These are phyloP conservation scores for Curvularia hawaiiensis DNA, from an alignment of 2,329 filamentous ascomycete genomes.

Conservation along the genomic window DNA sequence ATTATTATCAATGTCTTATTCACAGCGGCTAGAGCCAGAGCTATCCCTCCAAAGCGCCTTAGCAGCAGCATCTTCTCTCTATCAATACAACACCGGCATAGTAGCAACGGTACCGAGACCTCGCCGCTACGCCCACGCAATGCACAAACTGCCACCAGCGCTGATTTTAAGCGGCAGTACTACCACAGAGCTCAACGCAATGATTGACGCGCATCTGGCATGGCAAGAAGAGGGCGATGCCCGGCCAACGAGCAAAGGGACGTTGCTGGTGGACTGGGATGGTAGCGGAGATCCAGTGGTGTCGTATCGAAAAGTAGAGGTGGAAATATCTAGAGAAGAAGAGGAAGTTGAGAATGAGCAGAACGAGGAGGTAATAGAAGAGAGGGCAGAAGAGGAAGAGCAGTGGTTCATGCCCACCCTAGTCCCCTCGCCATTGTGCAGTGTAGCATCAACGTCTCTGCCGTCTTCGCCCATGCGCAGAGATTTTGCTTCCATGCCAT, in stretches of 20 bases:
- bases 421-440: neutral
- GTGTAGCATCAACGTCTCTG: neutral
- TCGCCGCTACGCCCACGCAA: neutral
- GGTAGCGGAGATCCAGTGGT: neutral
- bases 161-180: too few relatives aligned
- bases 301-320: neutral
- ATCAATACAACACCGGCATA: neutral
- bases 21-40: neutral
- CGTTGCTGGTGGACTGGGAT: slow-evolving; percentile 1
- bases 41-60: neutral
- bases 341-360: too few relatives aligned
- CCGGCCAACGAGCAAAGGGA: neutral
- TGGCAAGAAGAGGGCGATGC: neutral
- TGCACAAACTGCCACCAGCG: neutral
- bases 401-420: neutral
- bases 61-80: neutral
- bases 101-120: neutral
- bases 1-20: neutral
- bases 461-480: neutral
- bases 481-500: neutral
- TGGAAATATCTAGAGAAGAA: neutral
- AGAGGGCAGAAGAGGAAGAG: neutral
- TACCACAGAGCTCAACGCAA: neutral
- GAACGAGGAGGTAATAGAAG: neutral
- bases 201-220: neutral